phyloP scores from a whole-genome alignment of 2,329 filamentous ascomycete species.

The Sporothrix inflata region DNA sequence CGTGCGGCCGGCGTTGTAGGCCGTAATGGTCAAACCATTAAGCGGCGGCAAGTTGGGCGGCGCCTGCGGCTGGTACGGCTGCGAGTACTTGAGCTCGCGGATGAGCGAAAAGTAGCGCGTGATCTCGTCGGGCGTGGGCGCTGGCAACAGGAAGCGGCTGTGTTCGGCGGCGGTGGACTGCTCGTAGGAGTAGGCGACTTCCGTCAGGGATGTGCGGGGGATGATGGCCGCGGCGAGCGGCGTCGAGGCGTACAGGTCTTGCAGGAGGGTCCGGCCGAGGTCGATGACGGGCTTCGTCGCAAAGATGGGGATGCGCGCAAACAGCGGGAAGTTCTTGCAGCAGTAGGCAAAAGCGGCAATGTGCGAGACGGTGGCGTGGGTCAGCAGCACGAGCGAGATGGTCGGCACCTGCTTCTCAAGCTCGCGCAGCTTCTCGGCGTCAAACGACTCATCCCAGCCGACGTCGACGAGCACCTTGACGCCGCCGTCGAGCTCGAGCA shows the following conservation, averaged over 20 bases:
- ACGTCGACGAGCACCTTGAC: slow-evolving; percentile 94
- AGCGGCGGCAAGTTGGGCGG: slow-evolving; percentile 87
- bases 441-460: slow-evolving; percentile 93
- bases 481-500: slow-evolving; percentile 93
- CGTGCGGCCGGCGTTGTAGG: slow-evolving; percentile 95
- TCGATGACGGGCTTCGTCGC: slow-evolving; percentile 93
- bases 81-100: slow-evolving; percentile 92
- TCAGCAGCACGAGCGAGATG: slow-evolving; percentile 89
- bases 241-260: slow-evolving; percentile 89
- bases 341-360: slow-evolving; percentile 93
- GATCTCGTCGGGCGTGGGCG: slow-evolving; percentile 86
- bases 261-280: slow-evolving; percentile 84
- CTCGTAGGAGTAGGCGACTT: slow-evolving; percentile 59
- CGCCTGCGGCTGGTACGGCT: slow-evolving; percentile 86
- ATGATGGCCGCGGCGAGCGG: slow-evolving; percentile 86
- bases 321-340: slow-evolving; percentile 93
- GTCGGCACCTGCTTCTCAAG: slow-evolving; percentile 92
- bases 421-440: slow-evolving; percentile 77
- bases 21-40: slow-evolving; percentile 90
- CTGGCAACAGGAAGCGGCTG: slow-evolving; percentile 61
- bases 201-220: slow-evolving; percentile 70
- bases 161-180: slow-evolving; percentile 54
- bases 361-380: slow-evolving; percentile 89
- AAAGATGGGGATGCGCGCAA: slow-evolving; percentile 90
- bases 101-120: slow-evolving; percentile 89